These are phyloP conservation scores for Hericium erinaceus DNA, from an alignment of 768 basidiomycete species.

Conservation along the genomic window DNA sequence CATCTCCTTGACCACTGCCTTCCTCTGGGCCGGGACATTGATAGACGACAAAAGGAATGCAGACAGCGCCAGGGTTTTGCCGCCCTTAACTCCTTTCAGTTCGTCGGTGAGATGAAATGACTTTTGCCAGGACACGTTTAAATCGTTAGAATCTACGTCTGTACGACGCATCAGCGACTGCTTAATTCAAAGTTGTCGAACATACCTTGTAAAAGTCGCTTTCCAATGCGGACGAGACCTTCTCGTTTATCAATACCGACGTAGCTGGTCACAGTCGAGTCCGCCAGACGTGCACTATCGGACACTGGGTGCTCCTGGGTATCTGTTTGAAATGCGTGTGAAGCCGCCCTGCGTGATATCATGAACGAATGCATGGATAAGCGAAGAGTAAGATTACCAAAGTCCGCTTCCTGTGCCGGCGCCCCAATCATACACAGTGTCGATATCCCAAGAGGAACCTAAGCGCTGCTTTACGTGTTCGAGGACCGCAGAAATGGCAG, in stretches of 20 bases:
- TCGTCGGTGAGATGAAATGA: constrained; percentile 41
- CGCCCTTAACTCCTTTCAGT: constrained; percentile 32
- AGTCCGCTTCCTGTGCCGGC: constrained; percentile 74
- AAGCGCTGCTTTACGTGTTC: constrained; percentile 55
- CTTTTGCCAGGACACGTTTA: constrained; percentile 47
- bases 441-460: constrained; percentile 48
- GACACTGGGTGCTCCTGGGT: constrained; percentile 12
- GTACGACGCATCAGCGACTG: constrained; percentile 1
- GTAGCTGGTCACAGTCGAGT: constrained; percentile 53
- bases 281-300: constrained; percentile 29
- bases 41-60: constrained; percentile 82
- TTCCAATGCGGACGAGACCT: constrained; percentile 59
- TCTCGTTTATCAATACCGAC: constrained; percentile 71
- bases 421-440: constrained; percentile 76
- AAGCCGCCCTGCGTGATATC: constrained; percentile 46
- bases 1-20: constrained; percentile 68
- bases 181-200: constrained; percentile 2
- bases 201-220: constrained; percentile 51
- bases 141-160: constrained; percentile 40
- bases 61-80: constrained; percentile 61
- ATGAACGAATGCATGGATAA: constrained; percentile 3
- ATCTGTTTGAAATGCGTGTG: constrained; percentile 50
- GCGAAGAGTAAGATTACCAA: constrained; percentile 40
- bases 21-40: constrained; percentile 48
- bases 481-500: constrained; percentile 70